Percentiles rank a stretch among this genome's conserved stretches.
Evolutionary conservation across 2,329 filamentous ascomycete species (phyloP).

Genomic region (Monosporascus sp.): DNA sequence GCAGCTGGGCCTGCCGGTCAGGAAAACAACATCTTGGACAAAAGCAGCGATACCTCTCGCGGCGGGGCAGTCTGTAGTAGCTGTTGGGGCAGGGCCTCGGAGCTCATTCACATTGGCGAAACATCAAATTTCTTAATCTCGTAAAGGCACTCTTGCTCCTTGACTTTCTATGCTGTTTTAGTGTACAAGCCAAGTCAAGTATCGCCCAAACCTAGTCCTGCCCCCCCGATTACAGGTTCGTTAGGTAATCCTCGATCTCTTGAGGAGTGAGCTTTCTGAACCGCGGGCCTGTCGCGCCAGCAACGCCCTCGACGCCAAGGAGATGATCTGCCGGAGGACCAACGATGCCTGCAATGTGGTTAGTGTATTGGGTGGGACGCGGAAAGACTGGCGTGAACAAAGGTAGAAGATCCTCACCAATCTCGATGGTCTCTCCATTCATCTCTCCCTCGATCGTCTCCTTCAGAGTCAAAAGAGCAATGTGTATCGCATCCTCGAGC

Average conservation of each 20-base stretch:
- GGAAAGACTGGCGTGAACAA: neutral
- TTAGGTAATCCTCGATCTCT: conserved; percentile 99
- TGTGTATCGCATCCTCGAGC: conserved; percentile 96
- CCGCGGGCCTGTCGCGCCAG: conserved; percentile 75
- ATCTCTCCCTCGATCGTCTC: conserved; percentile 99
- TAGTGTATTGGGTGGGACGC: conserved; percentile 20
- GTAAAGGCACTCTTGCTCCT: conserved; percentile 22
- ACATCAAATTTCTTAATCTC: conserved; percentile 15
- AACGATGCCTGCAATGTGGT: conserved; percentile 68
- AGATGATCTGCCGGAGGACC: conserved; percentile 90
- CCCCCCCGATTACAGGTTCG: conserved; percentile 69
- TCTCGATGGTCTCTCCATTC: conserved; percentile 98
- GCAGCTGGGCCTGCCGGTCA: conserved; percentile 46
- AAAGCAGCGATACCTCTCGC: conserved; percentile 25
- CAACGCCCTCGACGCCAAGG: conserved; percentile 83
- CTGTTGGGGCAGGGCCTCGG: conserved; percentile 43
- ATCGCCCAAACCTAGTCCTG: conserved; percentile 18
- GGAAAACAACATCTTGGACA: conserved; percentile 27
- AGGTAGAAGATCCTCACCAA: conserved; percentile 55
- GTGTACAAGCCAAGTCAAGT: conserved; percentile 37
- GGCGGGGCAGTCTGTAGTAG: conserved; percentile 24
- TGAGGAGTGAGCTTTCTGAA: conserved; percentile 95
- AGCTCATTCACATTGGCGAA: conserved; percentile 44
- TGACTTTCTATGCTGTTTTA: conserved; percentile 40
- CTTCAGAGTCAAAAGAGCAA: conserved; percentile 93